Percentiles rank a stretch among this genome's conserved stretches.
Conservation (phyloP, 108 stramenopile species). For the Nitzschia sp. region DNA sequence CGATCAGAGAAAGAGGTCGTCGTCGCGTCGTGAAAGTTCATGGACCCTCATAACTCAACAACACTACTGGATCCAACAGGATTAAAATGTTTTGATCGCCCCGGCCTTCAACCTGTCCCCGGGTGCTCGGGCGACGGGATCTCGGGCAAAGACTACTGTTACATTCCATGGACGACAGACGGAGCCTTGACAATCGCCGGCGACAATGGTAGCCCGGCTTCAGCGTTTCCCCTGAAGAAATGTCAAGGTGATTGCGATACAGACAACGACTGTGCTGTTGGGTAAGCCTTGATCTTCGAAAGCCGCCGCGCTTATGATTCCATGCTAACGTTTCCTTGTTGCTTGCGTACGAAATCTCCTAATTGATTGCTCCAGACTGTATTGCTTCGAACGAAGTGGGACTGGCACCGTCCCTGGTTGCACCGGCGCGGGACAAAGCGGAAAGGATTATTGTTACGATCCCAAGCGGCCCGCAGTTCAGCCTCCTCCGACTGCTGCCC, state of each 20-base stretch:
- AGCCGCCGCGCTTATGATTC: slow-evolving; percentile 21
- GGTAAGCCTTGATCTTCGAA: slow-evolving; percentile 44
- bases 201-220: not conserved
- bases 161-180: not conserved
- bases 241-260: slow-evolving; percentile 62
- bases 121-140: slow-evolving; percentile 49
- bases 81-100: slow-evolving; percentile 43
- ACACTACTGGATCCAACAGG: no score
- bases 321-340: slow-evolving; percentile 31
- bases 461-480: slow-evolving; percentile 2
- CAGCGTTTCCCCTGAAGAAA: slow-evolving; percentile 25
- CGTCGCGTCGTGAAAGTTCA: no score
- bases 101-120: slow-evolving; percentile 35
- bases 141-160: slow-evolving; percentile 44
- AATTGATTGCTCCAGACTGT: no score
- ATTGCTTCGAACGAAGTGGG: slow-evolving; percentile 38
- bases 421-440: slow-evolving; percentile 34
- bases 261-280: slow-evolving; percentile 45
- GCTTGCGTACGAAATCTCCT: not conserved
- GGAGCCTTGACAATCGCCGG: not conserved
- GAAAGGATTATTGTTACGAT: slow-evolving; percentile 45
- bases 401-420: slow-evolving; percentile 55
- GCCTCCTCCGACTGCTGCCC: not conserved
- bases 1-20: slow-evolving; percentile 7
- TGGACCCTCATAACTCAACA: no score